Conservation (phyloP, 139 green algal genomes). For the Yamagishiella unicocca region DNA sequence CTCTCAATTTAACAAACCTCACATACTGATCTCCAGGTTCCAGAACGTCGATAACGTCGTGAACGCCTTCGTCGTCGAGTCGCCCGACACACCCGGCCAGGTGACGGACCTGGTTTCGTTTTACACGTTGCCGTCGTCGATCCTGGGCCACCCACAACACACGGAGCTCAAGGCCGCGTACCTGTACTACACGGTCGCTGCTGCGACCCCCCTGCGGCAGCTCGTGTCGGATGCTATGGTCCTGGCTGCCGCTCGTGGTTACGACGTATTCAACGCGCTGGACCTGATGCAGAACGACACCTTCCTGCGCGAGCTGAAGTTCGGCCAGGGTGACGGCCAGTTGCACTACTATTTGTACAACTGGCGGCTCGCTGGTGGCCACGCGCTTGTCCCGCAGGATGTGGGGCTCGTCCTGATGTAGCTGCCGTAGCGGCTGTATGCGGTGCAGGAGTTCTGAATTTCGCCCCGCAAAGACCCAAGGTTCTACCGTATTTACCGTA, state of each 20-base stretch:
- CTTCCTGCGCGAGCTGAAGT: constrained; percentile 95
- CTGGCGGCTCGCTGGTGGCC: constrained; percentile 75
- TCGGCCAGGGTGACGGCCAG: constrained; percentile 96
- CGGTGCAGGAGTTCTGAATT: neutral
- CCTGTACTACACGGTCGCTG: constrained; percentile 92
- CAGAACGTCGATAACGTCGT: constrained; percentile 83
- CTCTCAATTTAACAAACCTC: too few relatives aligned
- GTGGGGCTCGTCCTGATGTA: constrained; percentile 96
- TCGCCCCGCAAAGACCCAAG: too few relatives aligned
- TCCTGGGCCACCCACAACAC: constrained; percentile 92
- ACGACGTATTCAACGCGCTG: constrained; percentile 99
- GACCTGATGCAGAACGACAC: constrained; percentile 89
- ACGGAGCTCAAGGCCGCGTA: constrained; percentile 91
- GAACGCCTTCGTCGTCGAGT: constrained; percentile 92
- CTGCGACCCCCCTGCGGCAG: constrained; percentile 49
- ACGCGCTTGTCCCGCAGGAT: constrained; percentile 73
- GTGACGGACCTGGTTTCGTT: constrained; percentile 95
- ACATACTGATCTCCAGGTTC: constrained; percentile 54
- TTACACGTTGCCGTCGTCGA: constrained; percentile 94
- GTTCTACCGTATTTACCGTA: too few relatives aligned
- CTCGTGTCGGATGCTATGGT: constrained; percentile 92
- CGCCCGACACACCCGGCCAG: constrained; percentile 48
- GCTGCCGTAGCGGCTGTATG: neutral
- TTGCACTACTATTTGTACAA: constrained; percentile 99
- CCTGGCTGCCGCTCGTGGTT: constrained; percentile 79